phyloP scores from a whole-genome alignment of 2,329 filamentous ascomycete genomes.

The Phialophora expanda region DNA sequence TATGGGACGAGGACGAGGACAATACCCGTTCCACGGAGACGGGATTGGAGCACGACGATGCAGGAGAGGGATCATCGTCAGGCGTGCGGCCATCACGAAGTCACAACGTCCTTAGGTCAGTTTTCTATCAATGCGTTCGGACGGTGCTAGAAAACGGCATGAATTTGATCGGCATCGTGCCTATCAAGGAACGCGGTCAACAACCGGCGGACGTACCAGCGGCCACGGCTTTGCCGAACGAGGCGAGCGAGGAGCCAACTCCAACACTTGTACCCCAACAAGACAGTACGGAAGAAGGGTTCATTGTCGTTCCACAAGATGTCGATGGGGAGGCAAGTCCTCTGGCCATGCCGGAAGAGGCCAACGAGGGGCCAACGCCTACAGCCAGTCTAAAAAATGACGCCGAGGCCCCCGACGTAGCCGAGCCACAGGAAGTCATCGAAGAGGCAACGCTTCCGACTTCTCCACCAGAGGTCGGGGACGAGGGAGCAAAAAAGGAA shows the following conservation, averaged over 20 bases:
- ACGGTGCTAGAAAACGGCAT: slow-evolving; percentile 5
- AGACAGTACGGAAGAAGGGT: not conserved
- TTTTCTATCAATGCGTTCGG: slow-evolving; percentile 2
- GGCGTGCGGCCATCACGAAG: not conserved
- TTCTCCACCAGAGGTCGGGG: not conserved
- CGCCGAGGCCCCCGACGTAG: not conserved
- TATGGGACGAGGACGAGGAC: slow-evolving; percentile 1
- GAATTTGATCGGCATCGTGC: slow-evolving; percentile 3
- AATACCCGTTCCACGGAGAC: not conserved
- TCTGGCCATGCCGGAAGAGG: not conserved
- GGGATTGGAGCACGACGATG: not conserved
- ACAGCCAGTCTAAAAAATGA: not conserved
- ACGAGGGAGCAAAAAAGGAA: not conserved
- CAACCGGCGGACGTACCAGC: not conserved
- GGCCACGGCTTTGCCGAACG: not conserved
- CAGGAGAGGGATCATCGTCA: not conserved
- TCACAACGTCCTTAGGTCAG: not conserved
- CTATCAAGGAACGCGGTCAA: not conserved
- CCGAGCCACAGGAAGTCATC: not conserved
- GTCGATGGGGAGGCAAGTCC: not conserved
- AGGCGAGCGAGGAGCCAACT: not conserved
- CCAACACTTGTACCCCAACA: not conserved
- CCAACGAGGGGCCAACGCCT: not conserved
- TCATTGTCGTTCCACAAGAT: not conserved
- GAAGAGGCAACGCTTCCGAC: not conserved